Base-by-base conservation (phyloP, 768 basidiomycete genomes). In the Fistulinella prunicolor region DNA sequence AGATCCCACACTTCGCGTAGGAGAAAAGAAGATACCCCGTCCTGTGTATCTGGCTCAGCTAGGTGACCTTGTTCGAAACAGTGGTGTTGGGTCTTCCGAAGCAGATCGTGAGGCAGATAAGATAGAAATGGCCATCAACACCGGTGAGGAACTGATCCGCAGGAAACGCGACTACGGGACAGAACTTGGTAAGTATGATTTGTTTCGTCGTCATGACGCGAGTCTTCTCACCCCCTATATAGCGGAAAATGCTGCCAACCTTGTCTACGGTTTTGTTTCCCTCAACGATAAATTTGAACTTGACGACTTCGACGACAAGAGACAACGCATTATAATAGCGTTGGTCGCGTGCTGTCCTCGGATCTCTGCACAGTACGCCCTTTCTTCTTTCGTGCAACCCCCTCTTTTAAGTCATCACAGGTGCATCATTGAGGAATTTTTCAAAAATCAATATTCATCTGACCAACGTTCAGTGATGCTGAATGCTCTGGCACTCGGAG, bases 21-120 rank as follows among this genome's bases (percentile, higher is more conserved):
- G 82, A 7, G 68, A 68, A 28, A 85, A 83, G 68, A 91, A 85
- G 57, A 74, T 87, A 13, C 62, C 76, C n/a, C 77, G 83, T 16
- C 96, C 96, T 0, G 89, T 98, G 9, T 99, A 97, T 65, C 80
- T 98, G 12, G 79, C 79, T 8, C 94, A 97, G 61, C 74, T 99
- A 5, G 83, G 83, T 4, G 81, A 81, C 41, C 71, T 96, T 58
- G 70, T 98, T n/a, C 78, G 85, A 28, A 76, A 76, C 16, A 77
- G 75, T n/a, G 72, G 73, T 3, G 59, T 75, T 36, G 70, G 75
- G 47, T 66, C 74, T 26, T 75, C 76, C 17, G 75, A 85, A 42
- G 80, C 79, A 32, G 73, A 78, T 10, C 78, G 82, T 30, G 81
- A 89, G 51, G 88, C 85, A 0, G 85, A 91, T 47, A 81, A 76